Conservation (phyloP, 2,329 filamentous ascomycete genomes). For the Diaporthe sp. region DNA sequence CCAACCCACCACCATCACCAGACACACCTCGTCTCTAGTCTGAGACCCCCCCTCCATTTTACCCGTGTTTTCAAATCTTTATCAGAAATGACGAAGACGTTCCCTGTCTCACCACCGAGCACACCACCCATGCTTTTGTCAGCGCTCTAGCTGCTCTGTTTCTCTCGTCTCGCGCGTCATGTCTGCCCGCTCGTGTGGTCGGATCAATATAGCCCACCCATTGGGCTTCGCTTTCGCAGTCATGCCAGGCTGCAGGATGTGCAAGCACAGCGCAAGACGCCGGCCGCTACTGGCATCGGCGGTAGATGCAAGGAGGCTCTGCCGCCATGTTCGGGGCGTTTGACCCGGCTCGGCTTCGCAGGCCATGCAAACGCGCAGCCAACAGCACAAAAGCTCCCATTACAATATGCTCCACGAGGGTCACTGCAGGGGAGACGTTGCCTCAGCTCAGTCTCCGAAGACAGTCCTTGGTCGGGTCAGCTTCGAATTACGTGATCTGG, state of each 20-base stretch:
- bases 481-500: neutral
- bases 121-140: conserved; percentile 23
- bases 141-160: conserved; percentile 6
- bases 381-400: conserved; percentile 21
- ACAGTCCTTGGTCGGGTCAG: neutral
- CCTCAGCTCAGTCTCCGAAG: neutral
- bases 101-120: conserved; percentile 4
- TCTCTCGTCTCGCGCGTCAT: conserved; percentile 2
- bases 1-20: conserved; percentile 9
- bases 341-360: conserved; percentile 28
- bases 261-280: conserved; percentile 1
- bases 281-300: neutral
- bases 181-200: neutral
- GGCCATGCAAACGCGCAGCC: conserved; percentile 23
- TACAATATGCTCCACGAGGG: neutral
- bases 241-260: neutral
- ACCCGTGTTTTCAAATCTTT: conserved; percentile 22
- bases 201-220: neutral
- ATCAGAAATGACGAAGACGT: conserved; percentile 19
- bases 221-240: neutral
- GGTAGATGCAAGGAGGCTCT: conserved; percentile 12
- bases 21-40: conserved; percentile 24
- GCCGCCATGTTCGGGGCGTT: conserved; percentile 33
- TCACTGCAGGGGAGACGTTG: neutral
- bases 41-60: conserved; percentile 22